These are phyloP conservation scores for Fusarium floridanum DNA, from an alignment of 2,329 filamentous ascomycete species.

Conservation along the genomic window DNA sequence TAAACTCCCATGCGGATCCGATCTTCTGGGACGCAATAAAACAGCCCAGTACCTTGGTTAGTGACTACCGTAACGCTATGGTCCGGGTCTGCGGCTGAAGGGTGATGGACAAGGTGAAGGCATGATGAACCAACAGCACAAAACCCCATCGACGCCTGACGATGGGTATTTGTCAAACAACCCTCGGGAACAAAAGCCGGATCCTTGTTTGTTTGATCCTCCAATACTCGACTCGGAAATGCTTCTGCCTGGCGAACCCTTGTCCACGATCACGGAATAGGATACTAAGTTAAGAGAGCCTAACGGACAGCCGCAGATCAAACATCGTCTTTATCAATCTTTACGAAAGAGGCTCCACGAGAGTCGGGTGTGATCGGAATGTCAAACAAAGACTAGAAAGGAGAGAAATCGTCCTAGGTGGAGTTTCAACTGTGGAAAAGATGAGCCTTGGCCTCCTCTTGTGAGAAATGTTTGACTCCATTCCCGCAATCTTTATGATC, in stretches of 20 bases:
- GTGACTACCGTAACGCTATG: background rate
- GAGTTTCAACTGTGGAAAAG: background rate
- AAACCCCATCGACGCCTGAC: background rate
- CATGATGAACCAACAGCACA: background rate
- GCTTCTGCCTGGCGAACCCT: slow-evolving; percentile 3
- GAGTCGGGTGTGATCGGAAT: slow-evolving; percentile 1
- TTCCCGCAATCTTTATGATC: background rate
- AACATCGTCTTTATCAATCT: background rate
- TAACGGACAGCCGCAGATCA: background rate
- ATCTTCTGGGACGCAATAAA: background rate
- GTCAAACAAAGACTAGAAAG: background rate
- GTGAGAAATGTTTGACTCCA: background rate
- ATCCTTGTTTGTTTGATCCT: background rate
- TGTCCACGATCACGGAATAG: background rate
- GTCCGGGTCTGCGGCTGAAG: background rate
- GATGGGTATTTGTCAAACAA: background rate
- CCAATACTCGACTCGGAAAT: slow-evolving; percentile 2
- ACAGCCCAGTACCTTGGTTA: background rate
- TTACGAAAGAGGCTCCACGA: background rate
- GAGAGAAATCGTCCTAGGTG: slow-evolving; percentile 6
- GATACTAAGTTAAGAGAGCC: slow-evolving; percentile 8
- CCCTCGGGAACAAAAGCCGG: background rate
- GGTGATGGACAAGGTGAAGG: background rate
- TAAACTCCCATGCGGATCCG: background rate
- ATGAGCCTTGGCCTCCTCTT: background rate